Percentiles rank a stretch among this genome's conserved stretches.
These are phyloP conservation scores for Auriscalpium vulgare DNA, from an alignment of 768 basidiomycete species.

Conservation along the genomic window DNA sequence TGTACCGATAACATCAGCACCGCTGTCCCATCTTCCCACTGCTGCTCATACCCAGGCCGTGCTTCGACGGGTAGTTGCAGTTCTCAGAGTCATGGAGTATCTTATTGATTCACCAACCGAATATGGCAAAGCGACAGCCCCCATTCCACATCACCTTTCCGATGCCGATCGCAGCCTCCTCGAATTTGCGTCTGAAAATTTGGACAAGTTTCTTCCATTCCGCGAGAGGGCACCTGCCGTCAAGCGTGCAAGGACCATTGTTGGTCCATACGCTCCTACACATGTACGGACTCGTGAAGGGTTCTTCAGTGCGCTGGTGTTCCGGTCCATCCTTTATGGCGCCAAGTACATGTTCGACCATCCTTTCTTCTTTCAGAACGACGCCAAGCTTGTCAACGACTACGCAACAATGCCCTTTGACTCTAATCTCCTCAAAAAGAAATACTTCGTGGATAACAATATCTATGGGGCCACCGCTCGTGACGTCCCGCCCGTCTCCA, in stretches of 20 bases:
- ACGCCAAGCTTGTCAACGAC: background rate
- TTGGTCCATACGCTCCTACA: background rate
- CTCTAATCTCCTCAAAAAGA: background rate
- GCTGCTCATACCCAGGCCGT: background rate
- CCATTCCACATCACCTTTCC: no score
- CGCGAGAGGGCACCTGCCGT: background rate
- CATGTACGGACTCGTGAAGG: background rate
- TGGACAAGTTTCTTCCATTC: background rate
- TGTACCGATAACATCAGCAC: background rate
- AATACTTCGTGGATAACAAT: background rate
- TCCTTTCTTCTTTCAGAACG: background rate
- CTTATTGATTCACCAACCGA: background rate
- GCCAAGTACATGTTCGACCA: background rate
- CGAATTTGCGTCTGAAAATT: background rate
- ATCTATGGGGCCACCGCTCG: background rate
- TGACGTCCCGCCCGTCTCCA: background rate
- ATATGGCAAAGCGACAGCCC: background rate
- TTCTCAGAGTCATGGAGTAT: background rate
- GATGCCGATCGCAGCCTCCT: background rate
- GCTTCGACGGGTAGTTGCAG: background rate
- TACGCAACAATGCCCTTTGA: background rate
- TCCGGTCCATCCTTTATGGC: background rate
- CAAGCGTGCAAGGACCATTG: background rate
- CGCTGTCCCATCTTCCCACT: background rate
- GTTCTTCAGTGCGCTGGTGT: background rate